Conservation (phyloP, 768 basidiomycete genomes). For the Termitomyces sp. region DNA sequence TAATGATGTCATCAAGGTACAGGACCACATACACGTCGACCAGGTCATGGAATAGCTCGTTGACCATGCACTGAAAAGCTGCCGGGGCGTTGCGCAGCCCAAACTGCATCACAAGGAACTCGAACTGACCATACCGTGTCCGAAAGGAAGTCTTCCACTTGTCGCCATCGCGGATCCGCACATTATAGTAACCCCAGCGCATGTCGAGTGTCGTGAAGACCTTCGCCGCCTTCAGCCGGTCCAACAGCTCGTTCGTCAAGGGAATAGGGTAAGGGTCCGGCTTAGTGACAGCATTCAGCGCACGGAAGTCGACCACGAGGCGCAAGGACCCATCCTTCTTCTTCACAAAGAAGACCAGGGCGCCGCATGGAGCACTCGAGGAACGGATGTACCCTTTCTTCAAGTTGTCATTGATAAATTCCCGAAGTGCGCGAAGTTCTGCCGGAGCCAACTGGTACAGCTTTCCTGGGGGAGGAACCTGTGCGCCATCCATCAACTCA, state of each 20-base stretch:
- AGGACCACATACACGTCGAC: not conserved
- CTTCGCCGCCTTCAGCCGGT: not conserved
- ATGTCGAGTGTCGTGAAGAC: not conserved
- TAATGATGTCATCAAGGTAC: too few species aligned
- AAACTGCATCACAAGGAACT: not conserved
- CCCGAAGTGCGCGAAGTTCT: not conserved
- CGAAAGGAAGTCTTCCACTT: not conserved
- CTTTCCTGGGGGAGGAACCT: too few species aligned
- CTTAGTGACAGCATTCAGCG: not conserved
- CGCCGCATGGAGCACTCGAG: not conserved
- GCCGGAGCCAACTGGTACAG: not conserved
- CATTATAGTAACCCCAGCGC: too few species aligned
- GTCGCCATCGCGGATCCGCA: not conserved
- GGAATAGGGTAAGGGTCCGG: not conserved
- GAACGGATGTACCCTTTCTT: not conserved
- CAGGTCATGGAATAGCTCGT: not conserved
- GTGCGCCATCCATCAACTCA: too few species aligned
- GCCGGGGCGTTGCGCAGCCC: not conserved
- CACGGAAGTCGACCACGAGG: not conserved
- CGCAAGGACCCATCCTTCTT: not conserved
- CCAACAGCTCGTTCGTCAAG: not conserved
- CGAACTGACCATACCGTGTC: too few species aligned
- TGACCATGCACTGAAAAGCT: not conserved
- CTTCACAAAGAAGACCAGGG: not conserved
- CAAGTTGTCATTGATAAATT: not conserved